A percentile compares a stretch with the other conserved stretches of the same genome.
Conservation (phyloP, 1,284 basidiomycete genomes). For the Apiotrichum sp. region DNA sequence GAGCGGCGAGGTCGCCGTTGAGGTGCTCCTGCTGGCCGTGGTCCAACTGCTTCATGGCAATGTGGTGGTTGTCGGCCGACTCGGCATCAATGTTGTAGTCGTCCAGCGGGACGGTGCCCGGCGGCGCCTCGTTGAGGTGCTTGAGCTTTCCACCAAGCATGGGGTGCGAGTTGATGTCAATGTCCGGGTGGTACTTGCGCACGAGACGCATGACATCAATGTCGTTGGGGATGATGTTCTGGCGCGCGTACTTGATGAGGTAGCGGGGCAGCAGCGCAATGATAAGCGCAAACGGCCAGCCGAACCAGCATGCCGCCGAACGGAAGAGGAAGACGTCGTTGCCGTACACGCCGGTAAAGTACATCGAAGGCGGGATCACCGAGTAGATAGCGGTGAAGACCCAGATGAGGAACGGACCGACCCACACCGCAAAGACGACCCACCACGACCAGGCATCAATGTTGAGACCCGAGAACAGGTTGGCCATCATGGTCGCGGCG, state of each 20-base stretch:
- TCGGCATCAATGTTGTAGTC: slow-evolving; percentile 1
- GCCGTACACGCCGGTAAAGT: slow-evolving; percentile 64
- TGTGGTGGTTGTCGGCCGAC: slow-evolving; percentile 3
- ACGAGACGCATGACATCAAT: slow-evolving; percentile 63
- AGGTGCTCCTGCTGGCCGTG: no score
- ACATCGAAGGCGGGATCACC: slow-evolving; percentile 66
- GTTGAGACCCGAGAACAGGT: slow-evolving; percentile 85
- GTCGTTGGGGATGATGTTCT: slow-evolving; percentile 72
- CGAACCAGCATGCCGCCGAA: slow-evolving; percentile 85
- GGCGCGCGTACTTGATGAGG: slow-evolving; percentile 66
- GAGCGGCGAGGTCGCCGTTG: background rate
- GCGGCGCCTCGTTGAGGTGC: background rate
- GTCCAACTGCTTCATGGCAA: slow-evolving; percentile 7
- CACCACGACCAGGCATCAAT: slow-evolving; percentile 87
- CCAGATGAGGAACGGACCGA: slow-evolving; percentile 57
- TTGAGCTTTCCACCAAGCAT: slow-evolving; percentile 44
- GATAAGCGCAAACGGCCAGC: slow-evolving; percentile 63
- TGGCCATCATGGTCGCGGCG: slow-evolving; percentile 71
- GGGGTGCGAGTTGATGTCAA: slow-evolving; percentile 55
- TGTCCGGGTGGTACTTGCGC: slow-evolving; percentile 53
- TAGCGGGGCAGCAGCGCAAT: slow-evolving; percentile 75
- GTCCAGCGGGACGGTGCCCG: background rate
- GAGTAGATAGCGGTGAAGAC: slow-evolving; percentile 82
- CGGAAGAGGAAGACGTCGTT: slow-evolving; percentile 77
- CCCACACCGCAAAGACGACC: slow-evolving; percentile 75